Evolutionary conservation across 345 rosid species (phyloP).

Genomic region (Hypericum perforatum): DNA sequence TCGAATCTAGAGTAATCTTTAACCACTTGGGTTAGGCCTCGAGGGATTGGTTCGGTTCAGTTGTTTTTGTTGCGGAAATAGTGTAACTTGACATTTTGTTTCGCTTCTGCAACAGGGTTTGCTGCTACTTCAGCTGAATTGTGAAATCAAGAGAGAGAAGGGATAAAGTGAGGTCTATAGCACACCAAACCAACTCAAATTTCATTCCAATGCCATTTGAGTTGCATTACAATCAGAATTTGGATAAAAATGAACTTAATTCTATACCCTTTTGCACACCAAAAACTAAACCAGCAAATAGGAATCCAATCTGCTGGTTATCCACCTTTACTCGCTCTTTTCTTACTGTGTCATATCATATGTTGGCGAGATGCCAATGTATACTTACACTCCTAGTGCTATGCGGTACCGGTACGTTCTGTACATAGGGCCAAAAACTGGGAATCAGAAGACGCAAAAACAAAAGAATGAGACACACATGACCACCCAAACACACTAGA

Average conservation of each 20-base stretch:
- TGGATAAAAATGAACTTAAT: constrained; percentile 25
- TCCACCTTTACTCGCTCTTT: constrained; percentile 26
- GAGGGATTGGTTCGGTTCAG: no score
- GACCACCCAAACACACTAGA: constrained; percentile 33
- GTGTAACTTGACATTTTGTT: no score
- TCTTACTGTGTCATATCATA: constrained; percentile 16
- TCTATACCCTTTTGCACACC: constrained; percentile 49
- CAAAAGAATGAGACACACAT: constrained; percentile 38
- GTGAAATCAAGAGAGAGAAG: not conserved
- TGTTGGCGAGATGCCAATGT: constrained; percentile 53
- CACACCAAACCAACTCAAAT: constrained; percentile 44
- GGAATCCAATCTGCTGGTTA: constrained; percentile 41
- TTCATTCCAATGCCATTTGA: constrained; percentile 31
- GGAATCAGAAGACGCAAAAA: constrained; percentile 24
- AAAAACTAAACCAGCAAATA: constrained; percentile 17
- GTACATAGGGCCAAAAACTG: constrained; percentile 55
- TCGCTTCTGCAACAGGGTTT: no score
- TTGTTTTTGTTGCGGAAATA: no score
- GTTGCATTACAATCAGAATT: constrained; percentile 44
- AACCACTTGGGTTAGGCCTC: no score
- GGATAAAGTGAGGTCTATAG: constrained; percentile 11
- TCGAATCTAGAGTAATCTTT: no score
- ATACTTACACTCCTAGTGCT: constrained; percentile 46
- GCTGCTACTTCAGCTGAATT: no score
- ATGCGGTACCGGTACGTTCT: constrained; percentile 30